Percentiles rank a stretch among this genome's conserved stretches.
Evolutionary conservation across 768 basidiomycete genomes (phyloP).

Genomic region (Russula virescens): DNA sequence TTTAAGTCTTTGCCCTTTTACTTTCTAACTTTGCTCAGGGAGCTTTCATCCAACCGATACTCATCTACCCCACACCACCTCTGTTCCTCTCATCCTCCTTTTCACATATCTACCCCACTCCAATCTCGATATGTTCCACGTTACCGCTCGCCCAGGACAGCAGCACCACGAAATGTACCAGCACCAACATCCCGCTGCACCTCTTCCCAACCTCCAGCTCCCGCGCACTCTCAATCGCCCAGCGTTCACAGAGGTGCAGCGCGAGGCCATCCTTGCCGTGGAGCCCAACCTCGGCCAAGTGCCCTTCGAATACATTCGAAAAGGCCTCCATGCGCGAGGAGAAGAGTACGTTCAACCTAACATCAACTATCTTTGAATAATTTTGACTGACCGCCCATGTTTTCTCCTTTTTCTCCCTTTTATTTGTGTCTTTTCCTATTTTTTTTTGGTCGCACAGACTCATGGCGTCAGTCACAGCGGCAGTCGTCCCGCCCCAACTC

Average conservation of each 20-base stretch:
- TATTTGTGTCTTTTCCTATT: not conserved
- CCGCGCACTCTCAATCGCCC: constrained; percentile 69
- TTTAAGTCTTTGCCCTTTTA: constrained; percentile 16
- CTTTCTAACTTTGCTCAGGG: constrained; percentile 23
- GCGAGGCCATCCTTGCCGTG: constrained; percentile 49
- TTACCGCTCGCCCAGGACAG: constrained; percentile 17
- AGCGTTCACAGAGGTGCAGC: constrained; percentile 48
- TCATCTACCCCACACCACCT: not conserved
- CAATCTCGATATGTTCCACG: constrained; percentile 22
- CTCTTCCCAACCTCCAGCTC: constrained; percentile 48
- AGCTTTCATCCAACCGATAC: constrained; percentile 3
- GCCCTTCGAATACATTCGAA: constrained; percentile 60
- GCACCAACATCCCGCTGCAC: constrained; percentile 24
- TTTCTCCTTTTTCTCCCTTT: not conserved
- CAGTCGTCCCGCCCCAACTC: constrained; percentile 20
- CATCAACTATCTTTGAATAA: not conserved
- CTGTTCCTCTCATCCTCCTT: not conserved
- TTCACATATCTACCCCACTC: not conserved
- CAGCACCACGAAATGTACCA: constrained; percentile 23
- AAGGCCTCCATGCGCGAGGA: constrained; percentile 42
- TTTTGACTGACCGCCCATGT: not conserved
- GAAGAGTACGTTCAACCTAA: constrained; percentile 34
- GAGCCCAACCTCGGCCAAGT: constrained; percentile 45
- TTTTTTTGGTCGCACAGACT: constrained; percentile 4
- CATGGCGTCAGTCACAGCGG: constrained; percentile 18